phyloP scores from a whole-genome alignment of 2,329 filamentous ascomycete genomes.

The Aspergillus transmontanensis region DNA sequence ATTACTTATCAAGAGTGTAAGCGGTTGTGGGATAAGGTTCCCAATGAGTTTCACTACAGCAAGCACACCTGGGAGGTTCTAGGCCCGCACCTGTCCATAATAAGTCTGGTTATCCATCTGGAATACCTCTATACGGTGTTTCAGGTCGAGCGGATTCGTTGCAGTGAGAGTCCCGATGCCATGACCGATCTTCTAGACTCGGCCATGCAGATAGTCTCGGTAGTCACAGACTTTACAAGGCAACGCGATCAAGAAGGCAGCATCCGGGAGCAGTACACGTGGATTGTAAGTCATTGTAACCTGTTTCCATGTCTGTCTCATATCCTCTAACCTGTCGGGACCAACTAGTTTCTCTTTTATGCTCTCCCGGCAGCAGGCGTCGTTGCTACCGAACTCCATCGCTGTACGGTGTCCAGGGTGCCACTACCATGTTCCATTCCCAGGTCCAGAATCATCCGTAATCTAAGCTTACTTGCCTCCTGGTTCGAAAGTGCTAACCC shows the following conservation, averaged over 20 bases:
- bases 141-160: slow-evolving; percentile 27
- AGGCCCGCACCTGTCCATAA: slow-evolving; percentile 6
- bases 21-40: slow-evolving; percentile 21
- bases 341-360: slow-evolving; percentile 21
- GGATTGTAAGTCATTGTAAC: slow-evolving; percentile 20
- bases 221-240: slow-evolving; percentile 24
- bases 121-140: slow-evolving; percentile 25
- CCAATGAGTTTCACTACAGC: slow-evolving; percentile 22
- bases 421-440: slow-evolving; percentile 21
- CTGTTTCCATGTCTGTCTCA: background rate
- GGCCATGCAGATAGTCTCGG: slow-evolving; percentile 24
- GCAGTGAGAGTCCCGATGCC: slow-evolving; percentile 17
- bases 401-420: slow-evolving; percentile 20
- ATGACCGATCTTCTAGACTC: slow-evolving; percentile 22
- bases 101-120: slow-evolving; percentile 21
- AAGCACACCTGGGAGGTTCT: slow-evolving; percentile 16
- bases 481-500: slow-evolving; percentile 21
- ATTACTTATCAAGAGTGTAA: slow-evolving; percentile 18
- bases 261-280: slow-evolving; percentile 17
- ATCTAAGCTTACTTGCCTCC: slow-evolving; percentile 23
- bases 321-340: background rate
- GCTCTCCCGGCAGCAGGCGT: slow-evolving; percentile 24
- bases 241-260: slow-evolving; percentile 10
- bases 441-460: slow-evolving; percentile 27
- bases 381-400: slow-evolving; percentile 24